Evolutionary conservation across 2,329 filamentous ascomycete species (phyloP), one percentile per base, ranked within the genome.

Genomic region (Byssochlamys sp.): DNA sequence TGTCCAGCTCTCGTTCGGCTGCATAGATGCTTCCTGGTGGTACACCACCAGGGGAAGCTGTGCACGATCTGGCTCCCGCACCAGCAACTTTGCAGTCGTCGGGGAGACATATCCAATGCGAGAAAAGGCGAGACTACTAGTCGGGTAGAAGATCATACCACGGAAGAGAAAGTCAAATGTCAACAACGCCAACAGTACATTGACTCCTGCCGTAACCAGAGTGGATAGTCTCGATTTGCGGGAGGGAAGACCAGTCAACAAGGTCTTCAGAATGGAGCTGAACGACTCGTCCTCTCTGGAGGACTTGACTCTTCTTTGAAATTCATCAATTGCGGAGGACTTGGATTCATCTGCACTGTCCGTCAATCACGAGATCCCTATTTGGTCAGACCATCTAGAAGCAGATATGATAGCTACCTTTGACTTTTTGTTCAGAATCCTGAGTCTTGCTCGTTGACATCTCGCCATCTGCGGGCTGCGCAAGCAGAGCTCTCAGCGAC

Each of bases 61-160:
- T 33, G 81, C 70, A 55, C 83, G 79, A 63, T 95, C 83, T 0
- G 94, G 90, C 71, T 97, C 94, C 58, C 94, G 84, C 52, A 99
- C 79, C 28, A 99, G 76, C 45, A 99, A 80, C 60, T 85, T 91
- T 25, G 91, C 94, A 57, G 87, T 87, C 0, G 80, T 83, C 19
- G 89, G 82, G 3, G 91, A 95, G 28, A 97, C 87, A 70, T 92
- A 92, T 27, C 94, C 94, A 14, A 96, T 78, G 7, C 94, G 83
- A 48, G 89, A 89, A 70, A 99, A 95, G 0, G 91, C 89, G 10
- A 96, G 77, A 62, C 95, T 85, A 28, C 89, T 77, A 27, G 80
- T 84, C 3, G 87, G 84, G 70, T 95, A 81, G 33, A 87, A 81
- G 59, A 86, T 71, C 10, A 84, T 83, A 1, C 88, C 87, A 24